Conservation (phyloP, 176 grass and related monocot genomes). For the Rhynchospora breviuscula region DNA sequence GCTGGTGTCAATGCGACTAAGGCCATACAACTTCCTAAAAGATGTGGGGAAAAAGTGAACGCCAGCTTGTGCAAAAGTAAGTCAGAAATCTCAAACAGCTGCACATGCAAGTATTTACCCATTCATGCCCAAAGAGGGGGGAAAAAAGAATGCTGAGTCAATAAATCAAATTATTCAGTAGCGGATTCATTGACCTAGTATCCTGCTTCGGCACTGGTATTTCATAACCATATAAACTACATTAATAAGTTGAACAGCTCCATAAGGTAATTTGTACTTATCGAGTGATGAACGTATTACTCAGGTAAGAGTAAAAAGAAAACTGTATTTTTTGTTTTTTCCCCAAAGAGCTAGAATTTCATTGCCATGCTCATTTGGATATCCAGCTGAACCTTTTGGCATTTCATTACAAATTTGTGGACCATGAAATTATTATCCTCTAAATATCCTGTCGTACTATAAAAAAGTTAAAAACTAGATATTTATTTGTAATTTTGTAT, state of each 20-base stretch:
- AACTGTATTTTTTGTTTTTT: not conserved
- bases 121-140: not conserved
- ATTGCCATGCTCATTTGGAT: not conserved
- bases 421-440: not conserved
- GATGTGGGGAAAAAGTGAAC: constrained; percentile 28
- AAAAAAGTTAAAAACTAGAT: not conserved
- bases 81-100: constrained; percentile 9
- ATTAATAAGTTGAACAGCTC: not conserved
- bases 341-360: not conserved
- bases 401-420: not conserved
- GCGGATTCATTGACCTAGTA: not conserved
- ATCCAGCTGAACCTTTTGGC: not conserved
- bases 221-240: not conserved
- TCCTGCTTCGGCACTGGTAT: not conserved
- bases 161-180: not conserved
- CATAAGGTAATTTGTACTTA: not conserved
- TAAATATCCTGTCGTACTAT: not conserved
- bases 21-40: constrained; percentile 8
- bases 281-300: not conserved
- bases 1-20: constrained; percentile 17
- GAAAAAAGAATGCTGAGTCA: too few species aligned
- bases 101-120: not conserved
- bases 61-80: constrained; percentile 17
- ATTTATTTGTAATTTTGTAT: not conserved
- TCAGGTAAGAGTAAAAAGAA: not conserved